Conservation (phyloP, 768 basidiomycete genomes). For the Lyophyllum shimeji region DNA sequence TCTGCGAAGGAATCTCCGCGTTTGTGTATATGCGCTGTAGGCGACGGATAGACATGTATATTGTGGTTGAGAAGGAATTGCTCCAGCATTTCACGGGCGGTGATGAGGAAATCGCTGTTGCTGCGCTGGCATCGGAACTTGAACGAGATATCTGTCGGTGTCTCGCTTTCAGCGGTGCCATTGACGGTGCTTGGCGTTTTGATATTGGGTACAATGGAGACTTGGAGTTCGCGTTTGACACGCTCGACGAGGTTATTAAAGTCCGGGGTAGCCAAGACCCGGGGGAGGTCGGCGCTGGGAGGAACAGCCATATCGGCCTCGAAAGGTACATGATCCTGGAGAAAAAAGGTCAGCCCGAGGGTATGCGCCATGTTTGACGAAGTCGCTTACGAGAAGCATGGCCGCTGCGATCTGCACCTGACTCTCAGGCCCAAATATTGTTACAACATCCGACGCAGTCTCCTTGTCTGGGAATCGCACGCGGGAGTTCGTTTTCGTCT, state of each 20-base stretch:
- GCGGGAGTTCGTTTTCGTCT: constrained; percentile 91
- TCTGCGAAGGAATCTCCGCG: constrained; percentile 92
- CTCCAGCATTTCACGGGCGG: constrained; percentile 90
- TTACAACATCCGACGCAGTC: constrained; percentile 90
- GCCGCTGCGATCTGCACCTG: constrained; percentile 96
- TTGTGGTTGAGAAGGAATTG: constrained; percentile 86
- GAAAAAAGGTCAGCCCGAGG: constrained; percentile 4
- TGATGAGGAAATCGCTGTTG: constrained; percentile 89
- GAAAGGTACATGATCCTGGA: constrained; percentile 92
- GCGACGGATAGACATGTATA: constrained; percentile 78
- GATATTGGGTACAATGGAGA: constrained; percentile 82
- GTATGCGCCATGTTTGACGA: not conserved
- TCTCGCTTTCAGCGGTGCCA: constrained; percentile 48
- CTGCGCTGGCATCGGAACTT: constrained; percentile 95
- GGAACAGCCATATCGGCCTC: constrained; percentile 95
- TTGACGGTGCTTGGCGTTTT: constrained; percentile 49
- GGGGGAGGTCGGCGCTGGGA: constrained; percentile 74
- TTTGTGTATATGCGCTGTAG: constrained; percentile 77
- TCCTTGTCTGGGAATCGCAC: constrained; percentile 94
- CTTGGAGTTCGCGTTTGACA: constrained; percentile 92
- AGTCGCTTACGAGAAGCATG: constrained; percentile 77
- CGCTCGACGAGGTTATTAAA: constrained; percentile 85
- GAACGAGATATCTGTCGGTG: constrained; percentile 81
- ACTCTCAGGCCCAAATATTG: constrained; percentile 95
- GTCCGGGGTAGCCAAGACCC: constrained; percentile 75